phyloP scores from a whole-genome alignment of 805 yeast species.

The Wickerhamomyces silvicola region DNA sequence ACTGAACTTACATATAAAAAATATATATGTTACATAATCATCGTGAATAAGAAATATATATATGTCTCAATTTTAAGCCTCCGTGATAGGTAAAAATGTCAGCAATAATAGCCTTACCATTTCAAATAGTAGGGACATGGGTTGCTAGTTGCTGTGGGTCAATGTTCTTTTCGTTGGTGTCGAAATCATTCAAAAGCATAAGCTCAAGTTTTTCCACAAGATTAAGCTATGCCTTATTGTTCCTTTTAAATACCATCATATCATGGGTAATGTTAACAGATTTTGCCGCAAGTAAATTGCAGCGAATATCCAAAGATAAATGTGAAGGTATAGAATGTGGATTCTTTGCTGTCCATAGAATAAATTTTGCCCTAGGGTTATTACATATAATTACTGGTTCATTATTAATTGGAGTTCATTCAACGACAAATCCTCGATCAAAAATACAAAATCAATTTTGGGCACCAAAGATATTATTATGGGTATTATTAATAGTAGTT shows the following conservation, averaged over 20 bases:
- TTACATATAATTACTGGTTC: slow-evolving; percentile 69
- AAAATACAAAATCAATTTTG: slow-evolving; percentile 89
- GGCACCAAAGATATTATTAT: slow-evolving; percentile 63
- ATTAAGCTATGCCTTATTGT: slow-evolving; percentile 73
- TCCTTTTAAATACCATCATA: slow-evolving; percentile 69
- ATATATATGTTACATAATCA: too few relatives aligned
- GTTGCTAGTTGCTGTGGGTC: slow-evolving; percentile 78
- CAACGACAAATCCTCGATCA: slow-evolving; percentile 73
- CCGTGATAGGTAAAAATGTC: slow-evolving; percentile 39
- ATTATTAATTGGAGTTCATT: slow-evolving; percentile 64
- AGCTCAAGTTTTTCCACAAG: slow-evolving; percentile 77
- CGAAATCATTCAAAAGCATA: slow-evolving; percentile 41
- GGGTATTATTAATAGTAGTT: slow-evolving; percentile 48
- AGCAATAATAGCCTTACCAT: slow-evolving; percentile 64
- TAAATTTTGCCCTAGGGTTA: slow-evolving; percentile 81
- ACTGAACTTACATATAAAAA: too few relatives aligned
- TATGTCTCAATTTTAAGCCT: too few relatives aligned
- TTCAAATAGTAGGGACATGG: slow-evolving; percentile 53
- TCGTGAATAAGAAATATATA: too few relatives aligned
- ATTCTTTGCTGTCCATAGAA: slow-evolving; percentile 88
- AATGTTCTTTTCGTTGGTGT: slow-evolving; percentile 64
- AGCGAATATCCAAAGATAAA: slow-evolving; percentile 56
- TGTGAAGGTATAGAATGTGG: slow-evolving; percentile 88
- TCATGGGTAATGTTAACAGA: slow-evolving; percentile 93
- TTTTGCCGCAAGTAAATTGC: slow-evolving; percentile 68